Evolutionary conservation across 768 basidiomycete genomes (phyloP), one percentile per base, ranked within the genome.

Genomic region (Boletellus ananas): DNA sequence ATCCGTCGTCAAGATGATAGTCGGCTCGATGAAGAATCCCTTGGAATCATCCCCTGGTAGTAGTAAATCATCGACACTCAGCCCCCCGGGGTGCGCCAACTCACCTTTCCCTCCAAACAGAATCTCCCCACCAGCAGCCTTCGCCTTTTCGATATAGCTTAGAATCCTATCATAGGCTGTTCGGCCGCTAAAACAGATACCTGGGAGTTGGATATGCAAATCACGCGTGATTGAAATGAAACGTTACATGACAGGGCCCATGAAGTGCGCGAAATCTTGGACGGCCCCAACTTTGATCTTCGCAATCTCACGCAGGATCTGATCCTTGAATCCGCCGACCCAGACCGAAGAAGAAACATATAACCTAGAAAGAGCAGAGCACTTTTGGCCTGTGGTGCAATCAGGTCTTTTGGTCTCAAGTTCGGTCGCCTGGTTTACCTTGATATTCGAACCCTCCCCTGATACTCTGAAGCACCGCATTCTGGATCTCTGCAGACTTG

Each of bases 381-480:
- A 99, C 70, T 98, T 99, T 67, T 99, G 96, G 44, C 92, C 88
- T 87, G 54, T 18, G 14, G 34, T 25, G 17, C 6, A 23, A 31
- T 54, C 33, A 36, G 36, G 36, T 34, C 23, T 34, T 33, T 33
- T 21, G 33, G 36, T 34, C 37, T 13, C 18, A 36, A 23, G 43
- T 16, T 20, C 17, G 29, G 44, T 20, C 23, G 10, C 38, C 34
- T 14, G 23, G 27, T 57, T 69, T 55, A 82, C 91, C 94, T 75
- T 94, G 92, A 69, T 97, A 99, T 70, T 99, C 96, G 68, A 95
- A 98, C 1, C 87, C 94, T 16, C 79, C 89, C 48, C 96, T 79
- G 53, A 98, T 79, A 45, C 77, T 81, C 72, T 98, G 95, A 41
- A 89, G 57, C 43, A 90, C 96, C n/a, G 94, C 91, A 57, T 94